Evolutionary conservation across 2,329 filamentous ascomycete genomes (phyloP), one percentile per base, ranked within the genome.

Genomic region (Colletotrichum navitas): DNA sequence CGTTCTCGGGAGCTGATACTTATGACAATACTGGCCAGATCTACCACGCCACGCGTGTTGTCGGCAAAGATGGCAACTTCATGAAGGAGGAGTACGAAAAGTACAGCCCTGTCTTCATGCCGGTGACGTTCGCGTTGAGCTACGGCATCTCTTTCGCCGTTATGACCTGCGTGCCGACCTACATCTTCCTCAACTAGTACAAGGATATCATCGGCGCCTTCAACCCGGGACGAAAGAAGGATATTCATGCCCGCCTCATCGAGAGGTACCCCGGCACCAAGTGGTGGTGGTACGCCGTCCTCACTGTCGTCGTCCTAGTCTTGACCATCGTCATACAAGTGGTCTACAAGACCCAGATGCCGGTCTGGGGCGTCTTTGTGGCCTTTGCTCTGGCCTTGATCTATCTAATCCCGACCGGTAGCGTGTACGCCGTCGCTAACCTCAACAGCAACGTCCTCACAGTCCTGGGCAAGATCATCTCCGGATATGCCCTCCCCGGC

Each of bases 301-400:
- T 83, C 34, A 80, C 80, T 1, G 49, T 80, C 1, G 51, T 80
- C 1, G 78, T 81, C 3, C 66, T 82, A 34, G 74, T 75, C 11
- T 62, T 82, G 29, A 82, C 82, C 32, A 78, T 82, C 62, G 74
- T 77, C 1, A 79, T 77, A 1, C 79, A 74, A 3, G 80, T 89
- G 11, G 87, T 86, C n/a, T 85, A 90, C 69, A 76, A 86, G 51
- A 87, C 88, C 3, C 83, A 89, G 6, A 80, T 90, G 21, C 86
- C 82, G 0, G 93, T 91, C 90, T 94, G 83, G 68, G 84, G 83
- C 21, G 76, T 86, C 39, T 74, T 77, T 4, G 74, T 86, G 4
- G 82, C 81, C 49, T 82, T 86, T 49, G 79, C 84, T 8, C 75
- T 86, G 0, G 84, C 84, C 0, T 75, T 84, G 12, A 4, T 68